Conservation (phyloP, 345 rosid species). For the Laguncularia racemosa region DNA sequence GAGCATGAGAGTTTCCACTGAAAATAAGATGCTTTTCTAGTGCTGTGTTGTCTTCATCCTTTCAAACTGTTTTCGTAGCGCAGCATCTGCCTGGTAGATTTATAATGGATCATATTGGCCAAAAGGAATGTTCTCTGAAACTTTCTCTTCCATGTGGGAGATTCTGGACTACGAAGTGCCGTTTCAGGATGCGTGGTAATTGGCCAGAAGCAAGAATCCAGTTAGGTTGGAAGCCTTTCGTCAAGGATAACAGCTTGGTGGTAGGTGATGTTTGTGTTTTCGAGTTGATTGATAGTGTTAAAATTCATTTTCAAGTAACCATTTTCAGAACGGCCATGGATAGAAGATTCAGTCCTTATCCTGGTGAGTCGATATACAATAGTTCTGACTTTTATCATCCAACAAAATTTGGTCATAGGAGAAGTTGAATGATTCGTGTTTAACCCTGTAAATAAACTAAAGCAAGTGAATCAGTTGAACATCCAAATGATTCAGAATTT, state of each 20-base stretch:
- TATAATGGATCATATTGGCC: not conserved
- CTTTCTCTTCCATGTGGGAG: not conserved
- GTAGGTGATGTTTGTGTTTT: slow-evolving; percentile 19
- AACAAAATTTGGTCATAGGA: not conserved
- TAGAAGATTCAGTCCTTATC: too few species aligned
- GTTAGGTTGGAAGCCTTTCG: slow-evolving; percentile 17
- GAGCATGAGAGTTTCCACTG: not conserved
- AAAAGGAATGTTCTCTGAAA: too few species aligned
- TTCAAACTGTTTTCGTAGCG: not conserved
- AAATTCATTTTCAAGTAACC: slow-evolving; percentile 3
- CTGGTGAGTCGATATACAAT: not conserved
- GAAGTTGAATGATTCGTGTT: too few species aligned
- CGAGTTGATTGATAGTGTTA: slow-evolving; percentile 4
- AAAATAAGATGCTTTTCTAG: too few species aligned
- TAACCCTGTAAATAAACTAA: too few species aligned
- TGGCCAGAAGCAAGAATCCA: not conserved
- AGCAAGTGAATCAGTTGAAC: too few species aligned
- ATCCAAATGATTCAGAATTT: too few species aligned
- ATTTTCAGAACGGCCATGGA: slow-evolving; percentile 5
- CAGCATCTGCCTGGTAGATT: slow-evolving; percentile 4
- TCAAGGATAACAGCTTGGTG: slow-evolving; percentile 5
- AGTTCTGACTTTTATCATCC: not conserved
- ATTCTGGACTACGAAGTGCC: slow-evolving; percentile 1
- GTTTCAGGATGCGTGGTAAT: not conserved
- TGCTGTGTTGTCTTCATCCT: too few species aligned